Percentiles rank a stretch among this genome's conserved stretches.
These are phyloP conservation scores for Boletus semigastroideus DNA, from an alignment of 1,284 basidiomycete genomes.

Conservation along the genomic window DNA sequence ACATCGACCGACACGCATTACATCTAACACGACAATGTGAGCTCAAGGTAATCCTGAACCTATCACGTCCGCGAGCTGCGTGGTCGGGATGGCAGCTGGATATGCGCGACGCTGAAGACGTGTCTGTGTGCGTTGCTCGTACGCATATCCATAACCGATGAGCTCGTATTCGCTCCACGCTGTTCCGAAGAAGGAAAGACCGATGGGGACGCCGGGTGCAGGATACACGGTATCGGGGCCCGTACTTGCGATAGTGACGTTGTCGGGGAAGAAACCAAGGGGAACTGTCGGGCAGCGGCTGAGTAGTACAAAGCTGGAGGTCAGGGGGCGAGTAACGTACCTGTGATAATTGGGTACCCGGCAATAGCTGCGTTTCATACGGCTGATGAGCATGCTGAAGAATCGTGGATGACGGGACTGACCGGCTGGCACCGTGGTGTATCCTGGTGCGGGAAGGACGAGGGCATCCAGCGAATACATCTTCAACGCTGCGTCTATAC, in stretches of 20 bases:
- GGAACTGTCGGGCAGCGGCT: not conserved
- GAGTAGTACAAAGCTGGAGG: not conserved
- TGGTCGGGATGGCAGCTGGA: constrained; percentile 51
- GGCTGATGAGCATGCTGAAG: not conserved
- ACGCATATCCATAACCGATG: not conserved
- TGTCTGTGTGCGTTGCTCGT: not conserved
- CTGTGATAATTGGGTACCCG: not conserved
- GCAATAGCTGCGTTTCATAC: not conserved
- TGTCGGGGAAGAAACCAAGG: not conserved
- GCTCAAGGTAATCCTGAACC: not conserved
- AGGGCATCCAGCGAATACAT: not conserved
- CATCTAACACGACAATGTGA: not conserved
- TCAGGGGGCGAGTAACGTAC: not conserved
- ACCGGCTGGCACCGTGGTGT: not conserved
- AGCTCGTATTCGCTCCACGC: not conserved
- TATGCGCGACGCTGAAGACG: not conserved
- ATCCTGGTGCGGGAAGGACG: not conserved
- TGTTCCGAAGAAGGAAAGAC: not conserved
- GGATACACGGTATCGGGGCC: not conserved
- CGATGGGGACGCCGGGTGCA: not conserved
- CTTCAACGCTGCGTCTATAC: not conserved
- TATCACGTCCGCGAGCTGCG: constrained; percentile 55
- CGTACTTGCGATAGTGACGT: not conserved
- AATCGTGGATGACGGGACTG: not conserved
- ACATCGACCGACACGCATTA: not conserved